Percentiles rank a stretch among this genome's conserved stretches.
Evolutionary conservation across 140 eudicot species (phyloP).

Genomic region (Stevia rebaudiana): DNA sequence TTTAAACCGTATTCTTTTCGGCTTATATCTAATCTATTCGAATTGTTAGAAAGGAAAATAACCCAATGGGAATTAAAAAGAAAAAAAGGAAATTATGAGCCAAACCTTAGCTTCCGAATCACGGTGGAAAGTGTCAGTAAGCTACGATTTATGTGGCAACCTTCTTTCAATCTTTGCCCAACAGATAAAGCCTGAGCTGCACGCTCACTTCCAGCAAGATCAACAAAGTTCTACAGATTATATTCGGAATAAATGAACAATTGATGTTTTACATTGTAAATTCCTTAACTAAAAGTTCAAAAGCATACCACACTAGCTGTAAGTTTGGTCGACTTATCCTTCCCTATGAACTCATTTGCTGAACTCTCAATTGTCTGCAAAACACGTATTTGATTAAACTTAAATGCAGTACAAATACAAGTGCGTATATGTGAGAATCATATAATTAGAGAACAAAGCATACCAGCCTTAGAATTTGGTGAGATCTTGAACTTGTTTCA

Average conservation of each 20-base stretch:
- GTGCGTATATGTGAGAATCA: neutral
- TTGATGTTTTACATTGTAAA: neutral
- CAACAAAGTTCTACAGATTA: constrained; percentile 72
- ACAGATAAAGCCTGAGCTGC: constrained; percentile 92
- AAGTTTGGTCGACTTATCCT: constrained; percentile 86
- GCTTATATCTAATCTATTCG: neutral
- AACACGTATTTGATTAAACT: constrained; percentile 5
- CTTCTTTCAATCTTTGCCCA: constrained; percentile 92
- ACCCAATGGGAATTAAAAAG: neutral
- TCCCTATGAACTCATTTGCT: constrained; percentile 93
- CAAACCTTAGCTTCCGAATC: constrained; percentile 90
- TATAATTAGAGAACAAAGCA: neutral
- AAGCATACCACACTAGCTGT: constrained; percentile 88
- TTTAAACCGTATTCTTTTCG: neutral
- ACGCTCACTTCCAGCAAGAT: constrained; percentile 99
- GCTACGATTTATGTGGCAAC: constrained; percentile 97
- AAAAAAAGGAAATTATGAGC: neutral
- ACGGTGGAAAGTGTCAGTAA: constrained; percentile 80
- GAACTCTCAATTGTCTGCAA: constrained; percentile 98
- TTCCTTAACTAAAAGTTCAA: neutral
- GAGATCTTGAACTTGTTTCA: constrained; percentile 98
- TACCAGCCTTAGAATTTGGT: constrained; percentile 92
- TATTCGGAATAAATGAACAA: too few relatives aligned
- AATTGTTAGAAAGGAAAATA: neutral
- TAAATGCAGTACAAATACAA: neutral